Evolutionary conservation across 371 early-diverging fungal genomes (phyloP), one percentile per base, ranked within the genome.

Genomic region (Zychaea mexicana): DNA sequence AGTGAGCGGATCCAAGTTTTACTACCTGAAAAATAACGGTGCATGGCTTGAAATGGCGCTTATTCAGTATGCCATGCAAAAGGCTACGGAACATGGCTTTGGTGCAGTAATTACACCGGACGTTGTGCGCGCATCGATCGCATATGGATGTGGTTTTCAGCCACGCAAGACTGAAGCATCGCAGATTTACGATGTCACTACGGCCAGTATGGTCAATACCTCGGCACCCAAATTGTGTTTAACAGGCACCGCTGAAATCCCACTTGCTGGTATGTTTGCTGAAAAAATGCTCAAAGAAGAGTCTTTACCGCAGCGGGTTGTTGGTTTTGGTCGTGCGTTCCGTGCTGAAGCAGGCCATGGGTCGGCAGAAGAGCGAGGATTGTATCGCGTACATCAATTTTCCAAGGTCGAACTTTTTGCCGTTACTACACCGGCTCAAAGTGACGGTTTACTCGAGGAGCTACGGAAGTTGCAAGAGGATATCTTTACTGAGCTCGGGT

Each of bases 351-450:
- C 97, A 0, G 92, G 95, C 0, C 85, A 93, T 0, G 73, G 91
- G 21, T 96, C 96, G 0, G 80, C 87, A 15, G 91, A 91, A 30
- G 93, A 92, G 53, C 89, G 90, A 30, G 97, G 98, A 0, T 69
- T 97, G 13, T 97, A 97, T 74, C 83, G 97, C 3, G 92, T 97
- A 3, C 97, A 97, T 76, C 96, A 96, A 67, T 97, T 97, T 71
- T 91, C 89, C 47, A 97, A 97, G 60, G 94, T 97, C 0, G 97
- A 97, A 62, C 75, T 97, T 64, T 96, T 97, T 85, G 88, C 88
- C 0, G 76, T 96, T 2, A 77, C 94, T 8, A 79, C 74, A 10
- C 88, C 90, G 0, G 86, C 78, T 4, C 79, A 85, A 46, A 92
- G 92, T 67, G 85, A 89, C 22, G 64, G 57, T 0, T 85, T 92